Evolutionary conservation across 768 basidiomycete genomes (phyloP), one percentile per base, ranked within the genome.

Genomic region (Mycena venus): DNA sequence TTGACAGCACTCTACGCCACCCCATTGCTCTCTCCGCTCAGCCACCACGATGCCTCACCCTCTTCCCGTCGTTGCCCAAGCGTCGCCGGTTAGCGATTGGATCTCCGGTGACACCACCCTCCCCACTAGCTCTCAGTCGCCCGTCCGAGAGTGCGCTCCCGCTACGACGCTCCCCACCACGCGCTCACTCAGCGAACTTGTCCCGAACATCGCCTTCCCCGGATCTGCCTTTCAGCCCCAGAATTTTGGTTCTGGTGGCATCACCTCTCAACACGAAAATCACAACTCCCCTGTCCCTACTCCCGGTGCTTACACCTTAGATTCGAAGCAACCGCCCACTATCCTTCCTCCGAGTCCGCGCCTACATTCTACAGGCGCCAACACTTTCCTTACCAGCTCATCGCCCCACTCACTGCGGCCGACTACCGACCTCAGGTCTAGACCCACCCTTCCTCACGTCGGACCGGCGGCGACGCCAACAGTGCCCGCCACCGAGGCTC

Each of bases 11-110:
- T 31, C n/a, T 8, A n/a, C 29, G 32, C n/a, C n/a, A n/a, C 44
- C 25, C 29, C 56, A 19, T 51, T 25, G 19, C 7, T 55, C 2
- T 9, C 34, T 40, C 5, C 55, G 9, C 25, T 3, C n/a, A n/a
- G n/a, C n/a, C n/a, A n/a, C n/a, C 21, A 68, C 34, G 61, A 61
- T 61, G 68, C 9, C 47, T 23, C 51, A 38, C 53, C 62, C 70
- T 27, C 70, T 23, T 1, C 70, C 44, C 31, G 23, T 59, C 17
- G 34, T 3, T 23, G 42, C 63, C 42, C 63, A 58, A 27, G 47
- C 61, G 32, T 21, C 36, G 27, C 49, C 14, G 10, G 34, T 8
- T 47, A 27, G 0, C 47, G 60, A 27, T 62, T 38, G 19, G 34
- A 9, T 27, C 36, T 32, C 51, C 3, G 36, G 51, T 42, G 61